Base-by-base conservation (phyloP, 768 basidiomycete species). In the Rossbeevera mucosa region DNA sequence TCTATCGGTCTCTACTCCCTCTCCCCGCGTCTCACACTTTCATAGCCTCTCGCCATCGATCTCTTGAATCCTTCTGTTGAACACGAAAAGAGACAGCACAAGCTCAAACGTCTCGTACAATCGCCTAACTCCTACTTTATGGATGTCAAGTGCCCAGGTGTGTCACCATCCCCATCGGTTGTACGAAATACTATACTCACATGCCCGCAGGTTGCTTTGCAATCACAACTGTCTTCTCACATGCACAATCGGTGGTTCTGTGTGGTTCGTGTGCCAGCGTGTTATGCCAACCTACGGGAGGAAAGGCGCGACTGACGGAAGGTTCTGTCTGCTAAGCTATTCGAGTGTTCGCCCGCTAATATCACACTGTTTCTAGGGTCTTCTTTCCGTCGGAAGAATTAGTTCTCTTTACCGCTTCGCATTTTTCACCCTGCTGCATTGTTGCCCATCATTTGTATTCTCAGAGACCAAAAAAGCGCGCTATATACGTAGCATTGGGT, bases 111-210 rank as follows among this genome's bases (percentile, higher is more conserved):
- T 72, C 86, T 98, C 64, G 96, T 99, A 63, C 96, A 97, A 76
- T 87, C 87, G 48, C 96, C 96, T 59, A 93, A 97, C 77, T 98
- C 95, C 30, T 98, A 91, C 78, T 98, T 98, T 78, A 98, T 99
- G 96, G 96, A 99, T 67, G 94, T 98, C 65, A 99, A 98, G 76
- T 98, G 95, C 77, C 86, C 95, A 64, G 94, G 91, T 92, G 56
- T 54, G 85, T 75, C 24, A 25, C n/a, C 16, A 30, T 8, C 31
- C 30, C 25, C 7, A 13, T 18, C 11, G 8, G 11, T 28, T 24
- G 22, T 44, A 16, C 13, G 16, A 21, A 31, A 30, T 22, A 3
- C 13, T 12, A 18, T 52, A 1, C 42, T 58, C 22, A 59, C 38
- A 30, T 36, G 6, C 1, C 20, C 18, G 14, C 31, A 91, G 92